Percentiles rank a stretch among this genome's conserved stretches.
phyloP scores from a whole-genome alignment of 2,329 filamentous ascomycete species.

The Plenodomus lindquistii region DNA sequence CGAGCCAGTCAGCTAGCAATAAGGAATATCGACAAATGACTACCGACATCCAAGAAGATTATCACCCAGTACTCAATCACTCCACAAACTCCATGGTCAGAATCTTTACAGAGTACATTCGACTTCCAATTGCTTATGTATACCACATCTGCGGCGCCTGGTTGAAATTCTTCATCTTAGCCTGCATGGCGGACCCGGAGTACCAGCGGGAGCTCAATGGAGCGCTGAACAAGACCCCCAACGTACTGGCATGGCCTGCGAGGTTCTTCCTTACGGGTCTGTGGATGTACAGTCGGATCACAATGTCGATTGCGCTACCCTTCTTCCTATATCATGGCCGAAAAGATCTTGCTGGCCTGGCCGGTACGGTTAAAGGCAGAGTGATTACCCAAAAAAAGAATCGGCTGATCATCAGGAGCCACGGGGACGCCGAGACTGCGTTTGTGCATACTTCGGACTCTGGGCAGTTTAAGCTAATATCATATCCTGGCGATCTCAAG shows the following conservation, averaged over 20 bases:
- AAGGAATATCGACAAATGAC: slow-evolving; percentile 40
- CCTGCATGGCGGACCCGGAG: slow-evolving; percentile 57
- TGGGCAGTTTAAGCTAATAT: slow-evolving; percentile 44
- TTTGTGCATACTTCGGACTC: slow-evolving; percentile 49
- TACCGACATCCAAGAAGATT: slow-evolving; percentile 37
- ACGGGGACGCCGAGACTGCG: slow-evolving; percentile 55
- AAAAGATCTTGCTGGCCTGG: slow-evolving; percentile 52
- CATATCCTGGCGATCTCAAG: slow-evolving; percentile 45
- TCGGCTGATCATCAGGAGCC: slow-evolving; percentile 52
- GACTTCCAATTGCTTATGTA: slow-evolving; percentile 43
- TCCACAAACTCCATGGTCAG: slow-evolving; percentile 29
- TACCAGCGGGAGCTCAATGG: slow-evolving; percentile 56
- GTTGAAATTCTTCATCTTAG: slow-evolving; percentile 55
- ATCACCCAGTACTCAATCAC: slow-evolving; percentile 36
- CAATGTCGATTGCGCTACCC: slow-evolving; percentile 51
- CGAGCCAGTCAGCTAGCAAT: slow-evolving; percentile 22
- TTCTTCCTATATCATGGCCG: slow-evolving; percentile 57
- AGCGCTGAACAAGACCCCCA: slow-evolving; percentile 44
- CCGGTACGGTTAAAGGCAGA: slow-evolving; percentile 55
- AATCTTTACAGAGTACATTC: slow-evolving; percentile 32
- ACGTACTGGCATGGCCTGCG: slow-evolving; percentile 42
- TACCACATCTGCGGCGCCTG: slow-evolving; percentile 51
- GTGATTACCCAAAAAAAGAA: slow-evolving; percentile 53
- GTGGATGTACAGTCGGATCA: slow-evolving; percentile 53
- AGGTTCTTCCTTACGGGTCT: slow-evolving; percentile 51